These are phyloP conservation scores for Pichia sp. DNA, from an alignment of 1,139 yeast genomes.

Conservation along the genomic window DNA sequence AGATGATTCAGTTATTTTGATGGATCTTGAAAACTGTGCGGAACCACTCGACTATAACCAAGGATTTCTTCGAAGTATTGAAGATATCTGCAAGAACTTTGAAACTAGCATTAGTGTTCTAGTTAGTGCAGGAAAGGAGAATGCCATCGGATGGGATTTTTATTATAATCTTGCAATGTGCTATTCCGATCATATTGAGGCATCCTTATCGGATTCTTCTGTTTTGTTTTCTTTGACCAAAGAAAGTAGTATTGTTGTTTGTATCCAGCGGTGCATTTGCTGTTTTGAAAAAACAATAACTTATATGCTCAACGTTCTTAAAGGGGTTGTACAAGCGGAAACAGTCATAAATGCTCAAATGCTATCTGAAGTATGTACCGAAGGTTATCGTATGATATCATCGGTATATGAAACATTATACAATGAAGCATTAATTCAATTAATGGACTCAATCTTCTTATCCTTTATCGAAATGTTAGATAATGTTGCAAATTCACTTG, in stretches of 20 bases:
- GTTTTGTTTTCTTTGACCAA: conserved; percentile 9
- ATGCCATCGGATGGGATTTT: conserved; percentile 30
- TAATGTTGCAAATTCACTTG: conserved; percentile 8
- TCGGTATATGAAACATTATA: conserved; percentile 27
- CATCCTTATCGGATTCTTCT: conserved; percentile 19
- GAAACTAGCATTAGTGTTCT: conserved; percentile 31
- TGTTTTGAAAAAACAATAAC: conserved; percentile 7
- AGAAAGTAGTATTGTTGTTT: conserved; percentile 9
- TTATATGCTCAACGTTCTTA: too few species aligned
- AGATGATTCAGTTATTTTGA: conserved; percentile 37
- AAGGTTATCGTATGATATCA: conserved; percentile 28
- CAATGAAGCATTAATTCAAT: conserved; percentile 5
- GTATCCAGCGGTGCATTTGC: conserved; percentile 12
- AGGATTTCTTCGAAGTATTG: conserved; percentile 37
- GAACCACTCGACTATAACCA: conserved; percentile 31
- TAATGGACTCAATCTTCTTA: conserved; percentile 5
- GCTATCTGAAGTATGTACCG: conserved; percentile 19
- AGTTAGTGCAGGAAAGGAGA: conserved; percentile 12
- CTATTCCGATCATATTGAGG: conserved; percentile 42
- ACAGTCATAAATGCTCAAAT: too few species aligned
- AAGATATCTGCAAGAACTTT: conserved; percentile 33
- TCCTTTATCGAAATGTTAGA: conserved; percentile 16
- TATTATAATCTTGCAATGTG: conserved; percentile 41
- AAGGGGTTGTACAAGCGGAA: too few species aligned
- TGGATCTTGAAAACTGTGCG: conserved; percentile 34